These are phyloP conservation scores for Coccomyxa sp. DNA, from an alignment of 139 green algal genomes.

Conservation along the genomic window DNA sequence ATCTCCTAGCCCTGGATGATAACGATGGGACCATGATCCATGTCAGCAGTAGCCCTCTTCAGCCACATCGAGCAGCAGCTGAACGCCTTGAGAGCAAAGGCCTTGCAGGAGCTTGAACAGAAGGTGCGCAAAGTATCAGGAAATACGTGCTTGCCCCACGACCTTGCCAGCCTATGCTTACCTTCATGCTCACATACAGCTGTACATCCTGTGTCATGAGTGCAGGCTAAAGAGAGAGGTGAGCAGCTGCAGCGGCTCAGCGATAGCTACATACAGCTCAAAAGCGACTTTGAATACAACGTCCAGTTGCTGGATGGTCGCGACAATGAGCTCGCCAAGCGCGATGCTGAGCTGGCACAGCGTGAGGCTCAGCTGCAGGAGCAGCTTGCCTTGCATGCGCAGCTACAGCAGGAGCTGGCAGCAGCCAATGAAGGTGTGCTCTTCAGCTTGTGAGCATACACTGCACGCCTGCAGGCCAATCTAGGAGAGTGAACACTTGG, in stretches of 20 bases:
- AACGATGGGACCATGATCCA: no score
- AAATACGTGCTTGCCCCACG: no score
- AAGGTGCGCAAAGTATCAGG: no score
- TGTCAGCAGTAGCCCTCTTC: background rate
- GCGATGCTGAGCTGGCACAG: slow-evolving; percentile 3
- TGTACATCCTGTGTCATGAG: background rate
- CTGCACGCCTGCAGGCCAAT: no score
- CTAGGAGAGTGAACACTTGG: no score
- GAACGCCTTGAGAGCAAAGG: background rate
- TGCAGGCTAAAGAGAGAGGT: background rate
- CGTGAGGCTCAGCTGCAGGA: slow-evolving; percentile 8
- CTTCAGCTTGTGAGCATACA: no score
- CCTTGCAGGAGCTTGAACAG: background rate
- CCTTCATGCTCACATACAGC: background rate
- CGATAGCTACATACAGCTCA: slow-evolving; percentile 7
- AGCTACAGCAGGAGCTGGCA: no score
- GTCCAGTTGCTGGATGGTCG: slow-evolving; percentile 24
- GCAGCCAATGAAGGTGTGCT: no score
- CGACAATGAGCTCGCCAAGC: slow-evolving; percentile 20
- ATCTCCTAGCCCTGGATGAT: no score
- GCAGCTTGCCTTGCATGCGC: no score
- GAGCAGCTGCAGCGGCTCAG: background rate
- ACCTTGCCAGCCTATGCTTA: no score
- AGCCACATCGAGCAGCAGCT: background rate
- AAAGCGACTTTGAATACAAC: slow-evolving; percentile 30